phyloP scores from a whole-genome alignment of 495 filamentous ascomycete genomes.

The Halenospora varia region DNA sequence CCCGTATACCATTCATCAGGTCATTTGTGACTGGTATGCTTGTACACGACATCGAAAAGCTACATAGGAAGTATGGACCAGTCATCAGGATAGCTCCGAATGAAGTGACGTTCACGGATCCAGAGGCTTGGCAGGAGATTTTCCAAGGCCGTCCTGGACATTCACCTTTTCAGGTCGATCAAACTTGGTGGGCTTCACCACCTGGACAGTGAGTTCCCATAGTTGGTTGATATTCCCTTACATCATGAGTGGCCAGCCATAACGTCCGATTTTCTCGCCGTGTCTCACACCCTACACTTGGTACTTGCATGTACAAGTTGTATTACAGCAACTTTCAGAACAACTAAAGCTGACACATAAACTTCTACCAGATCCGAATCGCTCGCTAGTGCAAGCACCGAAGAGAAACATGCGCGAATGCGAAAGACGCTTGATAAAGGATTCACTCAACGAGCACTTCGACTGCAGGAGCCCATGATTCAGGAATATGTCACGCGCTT shows the following conservation, averaged over 20 bases:
- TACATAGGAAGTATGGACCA: conserved; percentile 46
- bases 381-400: not conserved
- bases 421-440: conserved; percentile 47
- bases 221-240: not conserved
- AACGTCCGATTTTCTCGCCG: not conserved
- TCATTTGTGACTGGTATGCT: conserved; percentile 22
- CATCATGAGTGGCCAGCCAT: too few species aligned
- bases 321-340: not conserved
- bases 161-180: not conserved
- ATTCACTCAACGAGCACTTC: conserved; percentile 46
- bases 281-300: too few species aligned
- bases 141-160: not conserved
- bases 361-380: not conserved
- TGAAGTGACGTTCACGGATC: conserved; percentile 38
- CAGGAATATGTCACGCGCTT: conserved; percentile 41
- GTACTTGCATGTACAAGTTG: too few species aligned
- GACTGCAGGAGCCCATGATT: conserved; percentile 42
- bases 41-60: conserved; percentile 23
- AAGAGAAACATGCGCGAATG: conserved; percentile 15
- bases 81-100: conserved; percentile 50
- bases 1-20: conserved; percentile 33
- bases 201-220: not conserved
- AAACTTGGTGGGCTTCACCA: not conserved
- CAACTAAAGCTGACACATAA: not conserved
- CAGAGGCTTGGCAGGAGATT: conserved; percentile 20